A percentile compares a stretch with the other conserved stretches of the same genome.
phyloP scores from a whole-genome alignment of 352 stramenopile genomes.

The Hyaloperonospora brassicae region DNA sequence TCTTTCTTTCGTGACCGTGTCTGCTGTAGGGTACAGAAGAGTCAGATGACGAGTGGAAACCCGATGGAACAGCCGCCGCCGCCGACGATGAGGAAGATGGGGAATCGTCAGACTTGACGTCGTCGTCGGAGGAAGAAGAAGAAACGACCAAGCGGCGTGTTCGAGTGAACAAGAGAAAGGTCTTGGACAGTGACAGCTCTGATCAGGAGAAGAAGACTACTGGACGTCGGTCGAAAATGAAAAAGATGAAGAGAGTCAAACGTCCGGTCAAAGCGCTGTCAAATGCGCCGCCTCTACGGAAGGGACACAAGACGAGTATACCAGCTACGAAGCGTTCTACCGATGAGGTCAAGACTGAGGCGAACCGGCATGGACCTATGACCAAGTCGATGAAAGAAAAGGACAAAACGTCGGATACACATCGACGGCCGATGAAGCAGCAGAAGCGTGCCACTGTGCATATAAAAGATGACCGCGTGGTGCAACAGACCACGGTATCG shows the following conservation, averaged over 20 bases:
- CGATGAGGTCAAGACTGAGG: constrained; percentile 15
- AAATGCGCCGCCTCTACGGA: constrained; percentile 1
- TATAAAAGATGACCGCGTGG: constrained; percentile 18
- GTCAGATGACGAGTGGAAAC: constrained; percentile 40
- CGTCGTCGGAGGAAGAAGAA: constrained; percentile 32
- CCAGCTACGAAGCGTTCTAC: constrained; percentile 17
- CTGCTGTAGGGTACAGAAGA: constrained; percentile 28
- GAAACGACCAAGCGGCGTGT: constrained; percentile 23
- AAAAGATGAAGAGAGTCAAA: constrained; percentile 22
- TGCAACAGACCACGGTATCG: constrained; percentile 10
- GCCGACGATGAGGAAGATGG: constrained; percentile 34
- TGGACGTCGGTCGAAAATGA: constrained; percentile 11
- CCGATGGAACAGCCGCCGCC: constrained; percentile 23
- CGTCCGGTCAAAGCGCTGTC: constrained; percentile 13
- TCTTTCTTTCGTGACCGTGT: background rate
- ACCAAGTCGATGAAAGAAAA: constrained; percentile 8
- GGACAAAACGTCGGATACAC: constrained; percentile 33
- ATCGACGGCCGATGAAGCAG: constrained; percentile 68
- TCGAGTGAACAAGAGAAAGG: constrained; percentile 36
- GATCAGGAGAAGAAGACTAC: constrained; percentile 27
- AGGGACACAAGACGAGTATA: constrained; percentile 11
- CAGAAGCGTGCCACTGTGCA: constrained; percentile 36
- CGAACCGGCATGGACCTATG: constrained; percentile 8
- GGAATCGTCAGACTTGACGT: constrained; percentile 28
- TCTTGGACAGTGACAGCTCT: constrained; percentile 49